A percentile compares a stretch with the other conserved stretches of the same genome.
Evolutionary conservation across 164 flowering plant genomes (phyloP).

Genomic region (Stephania japonica): DNA sequence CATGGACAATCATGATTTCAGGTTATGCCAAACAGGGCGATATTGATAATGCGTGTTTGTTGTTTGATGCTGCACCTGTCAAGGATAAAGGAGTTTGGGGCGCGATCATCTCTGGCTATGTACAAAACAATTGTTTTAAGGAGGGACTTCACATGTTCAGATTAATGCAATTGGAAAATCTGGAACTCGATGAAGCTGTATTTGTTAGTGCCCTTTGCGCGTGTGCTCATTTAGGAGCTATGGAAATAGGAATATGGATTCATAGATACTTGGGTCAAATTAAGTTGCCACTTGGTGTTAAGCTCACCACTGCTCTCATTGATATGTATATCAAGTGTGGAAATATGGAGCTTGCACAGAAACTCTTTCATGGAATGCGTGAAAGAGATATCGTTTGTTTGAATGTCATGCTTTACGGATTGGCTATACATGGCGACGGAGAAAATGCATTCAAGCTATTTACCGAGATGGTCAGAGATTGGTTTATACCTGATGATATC

Average conservation of each 20-base stretch:
- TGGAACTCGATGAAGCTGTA: constrained; percentile 49
- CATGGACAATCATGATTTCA: constrained; percentile 63
- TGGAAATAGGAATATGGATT: constrained; percentile 56
- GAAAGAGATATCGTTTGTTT: constrained; percentile 41
- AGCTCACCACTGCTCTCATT: constrained; percentile 43
- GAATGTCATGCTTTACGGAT: constrained; percentile 60
- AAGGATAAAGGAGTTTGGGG: constrained; percentile 68
- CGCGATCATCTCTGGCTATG: constrained; percentile 61
- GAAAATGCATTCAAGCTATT: constrained; percentile 41
- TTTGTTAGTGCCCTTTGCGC: constrained; percentile 52
- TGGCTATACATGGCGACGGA: constrained; percentile 55
- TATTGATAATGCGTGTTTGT: constrained; percentile 38
- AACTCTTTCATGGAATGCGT: constrained; percentile 34
- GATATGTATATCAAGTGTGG: constrained; percentile 70
- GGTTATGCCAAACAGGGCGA: constrained; percentile 49
- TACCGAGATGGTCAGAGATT: constrained; percentile 37
- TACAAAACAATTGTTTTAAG: constrained; percentile 54
- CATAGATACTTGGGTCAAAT: constrained; percentile 30
- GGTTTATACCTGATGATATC: constrained; percentile 45
- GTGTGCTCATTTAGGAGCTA: constrained; percentile 60
- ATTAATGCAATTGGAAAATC: constrained; percentile 37
- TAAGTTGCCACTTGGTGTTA: constrained; percentile 21
- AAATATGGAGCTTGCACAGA: constrained; percentile 33
- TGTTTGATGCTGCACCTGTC: constrained; percentile 48
- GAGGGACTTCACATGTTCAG: constrained; percentile 51